Evolutionary conservation across 148 eudicot species (phyloP).

Genomic region (Nyssa sinensis): DNA sequence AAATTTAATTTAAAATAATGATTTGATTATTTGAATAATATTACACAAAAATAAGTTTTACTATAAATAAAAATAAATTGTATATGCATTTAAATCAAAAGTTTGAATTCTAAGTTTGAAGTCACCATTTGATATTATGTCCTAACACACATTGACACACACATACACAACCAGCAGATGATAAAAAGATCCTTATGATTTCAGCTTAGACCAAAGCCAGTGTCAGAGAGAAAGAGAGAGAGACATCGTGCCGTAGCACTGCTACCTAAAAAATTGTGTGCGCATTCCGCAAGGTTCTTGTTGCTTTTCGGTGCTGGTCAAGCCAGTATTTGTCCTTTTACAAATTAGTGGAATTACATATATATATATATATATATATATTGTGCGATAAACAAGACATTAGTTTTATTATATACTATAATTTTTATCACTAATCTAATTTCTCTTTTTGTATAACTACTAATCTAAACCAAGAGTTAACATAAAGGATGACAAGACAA

Average conservation of each 20-base stretch:
- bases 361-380: background rate
- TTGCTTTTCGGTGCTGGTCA: background rate
- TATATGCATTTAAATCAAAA: too few species aligned
- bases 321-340: background rate
- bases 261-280: background rate
- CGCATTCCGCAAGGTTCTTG: background rate
- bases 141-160: too few species aligned
- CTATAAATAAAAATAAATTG: too few species aligned
- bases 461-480: background rate
- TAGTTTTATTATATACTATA: background rate
- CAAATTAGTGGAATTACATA: background rate
- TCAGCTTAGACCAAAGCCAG: background rate
- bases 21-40: too few species aligned
- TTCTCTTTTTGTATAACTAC: background rate
- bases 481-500: too few species aligned
- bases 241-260: background rate
- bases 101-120: too few species aligned
- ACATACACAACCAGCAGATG: background rate
- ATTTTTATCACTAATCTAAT: too few species aligned
- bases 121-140: too few species aligned
- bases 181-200: background rate
- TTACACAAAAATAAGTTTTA: too few species aligned
- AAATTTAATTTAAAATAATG: too few species aligned
- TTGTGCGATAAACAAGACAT: background rate
- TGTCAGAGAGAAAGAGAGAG: background rate